Evolutionary conservation across 2,329 filamentous ascomycete genomes (phyloP), one percentile per base, ranked within the genome.

Genomic region (Penicillium brasilianum): DNA sequence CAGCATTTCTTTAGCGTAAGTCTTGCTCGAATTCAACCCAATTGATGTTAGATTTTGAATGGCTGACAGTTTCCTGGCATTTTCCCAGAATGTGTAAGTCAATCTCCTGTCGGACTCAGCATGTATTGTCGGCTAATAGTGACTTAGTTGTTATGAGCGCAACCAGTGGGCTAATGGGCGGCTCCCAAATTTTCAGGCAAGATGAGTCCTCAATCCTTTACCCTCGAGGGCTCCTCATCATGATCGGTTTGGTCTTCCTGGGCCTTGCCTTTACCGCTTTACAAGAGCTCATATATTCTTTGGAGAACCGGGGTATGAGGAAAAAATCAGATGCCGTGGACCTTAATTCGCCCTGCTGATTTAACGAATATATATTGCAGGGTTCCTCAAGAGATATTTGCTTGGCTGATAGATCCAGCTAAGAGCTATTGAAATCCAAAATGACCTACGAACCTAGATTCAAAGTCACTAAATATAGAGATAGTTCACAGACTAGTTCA

Each of bases 1-100:
- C 56, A 84, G 81, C 62, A 82, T 85, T 54, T 76, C 74, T 20
- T 79, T 85, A 50, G 82, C 83, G 75, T 82, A 65, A 65, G 80
- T 65, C 30, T 34, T 6, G 6, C 4, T 22, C 34, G 4, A 46
- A 13, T 28, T 6, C 6, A 3, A 6, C 25, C 25, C 3, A 28
- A 6, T 3, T 28, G 7, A 5, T 3, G 13, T 57, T 59, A 63
- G 43, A 16, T 11, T 16, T 20, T 0, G 37, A 73, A 63, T 0
- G 77, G 39, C 81, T 79, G 28, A 52, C 18, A 28, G 4, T 3
- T 1, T n/a, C 43, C 7, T n/a, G 39, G 8, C 11, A 13, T 13
- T 78, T 76, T 76, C 5, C 0, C 55, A 72, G 69, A 48, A 70
- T 72, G 66, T 72, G 71, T 73, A 67, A 28, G 69, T 8, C 3